phyloP scores from a whole-genome alignment of 768 basidiomycete genomes.

The Naematelia encephala region DNA sequence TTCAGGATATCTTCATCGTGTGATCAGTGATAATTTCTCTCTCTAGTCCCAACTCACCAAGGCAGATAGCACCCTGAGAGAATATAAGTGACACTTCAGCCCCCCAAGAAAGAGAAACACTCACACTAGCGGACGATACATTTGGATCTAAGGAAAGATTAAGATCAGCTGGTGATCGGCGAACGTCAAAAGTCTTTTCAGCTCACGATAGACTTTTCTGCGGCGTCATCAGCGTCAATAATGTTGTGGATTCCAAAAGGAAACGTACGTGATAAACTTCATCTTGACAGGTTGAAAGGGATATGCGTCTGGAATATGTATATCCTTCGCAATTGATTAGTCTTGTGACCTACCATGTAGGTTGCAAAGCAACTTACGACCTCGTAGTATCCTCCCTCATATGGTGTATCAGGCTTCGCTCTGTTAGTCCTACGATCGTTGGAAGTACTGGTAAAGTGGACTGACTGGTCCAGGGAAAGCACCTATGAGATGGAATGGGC shows the following conservation, averaged over 20 bases:
- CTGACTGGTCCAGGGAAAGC: constrained; percentile 77
- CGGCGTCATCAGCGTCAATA: background rate
- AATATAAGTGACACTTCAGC: background rate
- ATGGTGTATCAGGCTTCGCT: constrained; percentile 70
- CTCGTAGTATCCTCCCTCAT: constrained; percentile 85
- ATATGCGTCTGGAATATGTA: constrained; percentile 77
- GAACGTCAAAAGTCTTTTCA: background rate
- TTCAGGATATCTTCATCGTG: constrained; percentile 54
- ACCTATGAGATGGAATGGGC: constrained; percentile 86
- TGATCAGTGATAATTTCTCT: background rate
- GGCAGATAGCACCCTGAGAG: constrained; percentile 78
- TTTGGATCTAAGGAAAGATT: constrained; percentile 65
- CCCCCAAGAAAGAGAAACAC: constrained; percentile 13
- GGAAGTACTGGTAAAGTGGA: background rate
- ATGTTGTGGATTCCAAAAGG: background rate
- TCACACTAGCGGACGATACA: constrained; percentile 74
- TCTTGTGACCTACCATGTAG: background rate
- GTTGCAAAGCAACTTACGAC: constrained; percentile 61
- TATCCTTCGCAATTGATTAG: constrained; percentile 60
- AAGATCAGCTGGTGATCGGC: constrained; percentile 16
- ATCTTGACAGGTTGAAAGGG: constrained; percentile 84
- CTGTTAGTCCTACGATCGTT: background rate
- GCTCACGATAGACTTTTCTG: constrained; percentile 68
- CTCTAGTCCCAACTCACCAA: constrained; percentile 59
- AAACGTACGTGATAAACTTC: constrained; percentile 79